A percentile compares a stretch with the other conserved stretches of the same genome.
These are phyloP conservation scores for Globisporangium perplexum DNA, from an alignment of 352 stramenopile species.

Conservation along the genomic window DNA sequence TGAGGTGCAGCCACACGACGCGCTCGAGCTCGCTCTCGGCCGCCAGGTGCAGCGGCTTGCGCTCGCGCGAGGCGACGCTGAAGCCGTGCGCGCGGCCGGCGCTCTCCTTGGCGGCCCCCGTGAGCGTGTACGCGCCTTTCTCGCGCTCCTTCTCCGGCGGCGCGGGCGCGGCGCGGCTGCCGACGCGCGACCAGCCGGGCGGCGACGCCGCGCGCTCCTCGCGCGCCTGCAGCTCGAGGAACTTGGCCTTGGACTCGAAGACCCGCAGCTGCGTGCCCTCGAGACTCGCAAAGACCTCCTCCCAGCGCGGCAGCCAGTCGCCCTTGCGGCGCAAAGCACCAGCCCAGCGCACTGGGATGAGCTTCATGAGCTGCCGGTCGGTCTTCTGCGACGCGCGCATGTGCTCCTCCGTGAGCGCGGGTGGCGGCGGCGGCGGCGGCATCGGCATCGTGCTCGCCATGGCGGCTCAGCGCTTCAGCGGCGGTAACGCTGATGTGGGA, in stretches of 20 bases:
- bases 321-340: slow-evolving; percentile 59
- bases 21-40: slow-evolving; percentile 68
- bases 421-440: neutral
- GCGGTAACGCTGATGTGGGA: too few species aligned
- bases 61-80: slow-evolving; percentile 41
- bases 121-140: slow-evolving; percentile 45
- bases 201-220: slow-evolving; percentile 23
- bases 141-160: slow-evolving; percentile 29
- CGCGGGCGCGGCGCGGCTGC: slow-evolving; percentile 3
- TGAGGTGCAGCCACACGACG: slow-evolving; percentile 68
- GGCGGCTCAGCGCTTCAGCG: too few species aligned
- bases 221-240: slow-evolving; percentile 30
- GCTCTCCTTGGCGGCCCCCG: slow-evolving; percentile 49
- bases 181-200: slow-evolving; percentile 5
- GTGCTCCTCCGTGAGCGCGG: slow-evolving; percentile 24
- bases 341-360: slow-evolving; percentile 68
- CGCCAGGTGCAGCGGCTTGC: slow-evolving; percentile 53
- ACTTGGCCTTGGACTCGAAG: slow-evolving; percentile 62
- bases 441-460: neutral
- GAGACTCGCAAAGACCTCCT: slow-evolving; percentile 61
- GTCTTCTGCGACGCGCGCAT: slow-evolving; percentile 22
- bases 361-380: slow-evolving; percentile 39
- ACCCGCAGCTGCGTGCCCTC: slow-evolving; percentile 56
- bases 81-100: slow-evolving; percentile 56
- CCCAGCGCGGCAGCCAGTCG: slow-evolving; percentile 77